Percentiles rank a stretch among this genome's conserved stretches.
Conservation (phyloP, 768 basidiomycete genomes). For the Lentinula raphanica region DNA sequence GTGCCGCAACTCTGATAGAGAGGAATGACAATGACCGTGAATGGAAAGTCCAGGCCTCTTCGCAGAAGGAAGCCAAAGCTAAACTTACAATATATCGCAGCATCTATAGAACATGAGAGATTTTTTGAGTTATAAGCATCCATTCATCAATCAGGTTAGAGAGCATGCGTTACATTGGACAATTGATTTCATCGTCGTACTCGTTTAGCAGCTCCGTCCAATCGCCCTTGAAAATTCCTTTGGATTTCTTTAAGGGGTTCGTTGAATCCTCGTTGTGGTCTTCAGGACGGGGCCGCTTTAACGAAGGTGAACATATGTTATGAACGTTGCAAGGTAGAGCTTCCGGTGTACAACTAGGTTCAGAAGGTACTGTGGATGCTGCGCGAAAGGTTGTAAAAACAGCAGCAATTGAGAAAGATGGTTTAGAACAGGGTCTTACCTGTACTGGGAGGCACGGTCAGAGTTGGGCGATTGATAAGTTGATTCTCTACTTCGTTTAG, state of each 20-base stretch:
- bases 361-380: background rate
- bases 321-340: background rate
- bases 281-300: background rate
- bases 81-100: slow-evolving; percentile 61
- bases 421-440: background rate
- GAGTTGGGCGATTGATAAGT: background rate
- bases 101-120: slow-evolving; percentile 38
- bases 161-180: slow-evolving; percentile 59
- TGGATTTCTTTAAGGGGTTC: slow-evolving; percentile 37
- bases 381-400: background rate
- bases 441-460: background rate
- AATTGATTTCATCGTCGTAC: slow-evolving; percentile 64
- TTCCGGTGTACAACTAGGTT: background rate
- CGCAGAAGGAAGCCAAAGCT: background rate
- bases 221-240: slow-evolving; percentile 29
- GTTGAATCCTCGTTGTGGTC: background rate
- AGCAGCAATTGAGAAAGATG: background rate
- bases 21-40: background rate
- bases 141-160: background rate
- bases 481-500: background rate
- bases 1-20: slow-evolving; percentile 46
- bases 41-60: slow-evolving; percentile 4
- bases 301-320: background rate
- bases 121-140: background rate
- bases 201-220: slow-evolving; percentile 29